These are phyloP conservation scores for Plasmodium fragile DNA, from an alignment of 169 alveolate species.

Conservation along the genomic window DNA sequence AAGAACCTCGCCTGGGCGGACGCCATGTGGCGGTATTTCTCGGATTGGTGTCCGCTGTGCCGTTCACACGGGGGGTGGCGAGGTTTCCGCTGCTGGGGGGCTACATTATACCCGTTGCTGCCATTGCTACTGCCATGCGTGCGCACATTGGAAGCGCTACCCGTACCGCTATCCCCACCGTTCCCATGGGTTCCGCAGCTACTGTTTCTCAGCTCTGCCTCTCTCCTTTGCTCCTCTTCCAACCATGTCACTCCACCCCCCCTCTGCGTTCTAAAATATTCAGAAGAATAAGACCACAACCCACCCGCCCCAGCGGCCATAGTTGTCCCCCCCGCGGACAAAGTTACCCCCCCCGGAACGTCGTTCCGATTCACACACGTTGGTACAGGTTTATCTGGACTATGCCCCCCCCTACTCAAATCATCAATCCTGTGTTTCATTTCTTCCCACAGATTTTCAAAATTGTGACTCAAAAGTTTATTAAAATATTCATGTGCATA, in stretches of 20 bases:
- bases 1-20: background rate
- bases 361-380: background rate
- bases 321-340: background rate
- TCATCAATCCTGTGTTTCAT: slow-evolving; percentile 50
- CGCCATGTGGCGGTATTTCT: background rate
- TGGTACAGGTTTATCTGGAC: background rate
- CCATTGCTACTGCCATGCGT: background rate
- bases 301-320: background rate
- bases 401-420: background rate
- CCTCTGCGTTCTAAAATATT: background rate
- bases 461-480: slow-evolving; percentile 2
- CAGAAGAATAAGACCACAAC: background rate
- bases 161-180: background rate
- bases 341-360: background rate
- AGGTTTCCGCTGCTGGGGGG: background rate
- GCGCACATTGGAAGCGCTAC: background rate
- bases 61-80: background rate
- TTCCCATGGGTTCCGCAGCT: background rate
- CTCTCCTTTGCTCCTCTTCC: background rate
- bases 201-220: background rate
- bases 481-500: slow-evolving; percentile 34
- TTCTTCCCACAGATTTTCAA: slow-evolving; percentile 64
- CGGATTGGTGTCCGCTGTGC: background rate
- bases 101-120: background rate
- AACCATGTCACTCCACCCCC: background rate